Conservation (phyloP, 352 stramenopile genomes). For the Pythium coloratum region DNA sequence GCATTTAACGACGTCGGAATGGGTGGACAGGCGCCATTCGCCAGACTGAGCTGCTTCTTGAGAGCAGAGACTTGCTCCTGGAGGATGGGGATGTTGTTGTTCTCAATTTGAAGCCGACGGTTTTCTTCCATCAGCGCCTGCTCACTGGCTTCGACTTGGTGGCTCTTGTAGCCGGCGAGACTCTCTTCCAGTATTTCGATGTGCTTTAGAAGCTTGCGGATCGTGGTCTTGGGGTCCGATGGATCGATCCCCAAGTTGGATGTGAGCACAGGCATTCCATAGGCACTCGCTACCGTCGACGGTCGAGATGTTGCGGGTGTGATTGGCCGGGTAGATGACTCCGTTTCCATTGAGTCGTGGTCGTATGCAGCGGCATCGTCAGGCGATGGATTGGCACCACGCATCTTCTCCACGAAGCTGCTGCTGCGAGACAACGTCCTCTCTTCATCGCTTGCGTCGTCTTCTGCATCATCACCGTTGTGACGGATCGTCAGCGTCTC, state of each 20-base stretch:
- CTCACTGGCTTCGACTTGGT: slow-evolving; percentile 48
- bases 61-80: slow-evolving; percentile 65
- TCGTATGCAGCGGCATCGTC: background rate
- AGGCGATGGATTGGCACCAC: slow-evolving; percentile 41
- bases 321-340: background rate
- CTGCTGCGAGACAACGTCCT: slow-evolving; percentile 16
- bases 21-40: slow-evolving; percentile 9
- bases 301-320: slow-evolving; percentile 9
- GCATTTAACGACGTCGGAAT: slow-evolving; percentile 2
- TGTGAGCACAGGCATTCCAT: slow-evolving; percentile 29
- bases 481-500: slow-evolving; percentile 9
- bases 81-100: slow-evolving; percentile 86
- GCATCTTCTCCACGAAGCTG: slow-evolving; percentile 67
- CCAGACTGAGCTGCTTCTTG: slow-evolving; percentile 44
- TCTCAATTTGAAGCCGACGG: slow-evolving; percentile 66
- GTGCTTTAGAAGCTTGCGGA: slow-evolving; percentile 81
- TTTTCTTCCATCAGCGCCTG: slow-evolving; percentile 62
- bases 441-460: slow-evolving; percentile 8
- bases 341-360: background rate
- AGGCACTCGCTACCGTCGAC: slow-evolving; percentile 25
- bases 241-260: slow-evolving; percentile 71
- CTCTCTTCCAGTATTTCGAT: slow-evolving; percentile 80
- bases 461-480: slow-evolving; percentile 13
- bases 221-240: slow-evolving; percentile 79
- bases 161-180: slow-evolving; percentile 54